These are phyloP conservation scores for Salix dunnii DNA, from an alignment of 345 rosid genomes.

Conservation along the genomic window DNA sequence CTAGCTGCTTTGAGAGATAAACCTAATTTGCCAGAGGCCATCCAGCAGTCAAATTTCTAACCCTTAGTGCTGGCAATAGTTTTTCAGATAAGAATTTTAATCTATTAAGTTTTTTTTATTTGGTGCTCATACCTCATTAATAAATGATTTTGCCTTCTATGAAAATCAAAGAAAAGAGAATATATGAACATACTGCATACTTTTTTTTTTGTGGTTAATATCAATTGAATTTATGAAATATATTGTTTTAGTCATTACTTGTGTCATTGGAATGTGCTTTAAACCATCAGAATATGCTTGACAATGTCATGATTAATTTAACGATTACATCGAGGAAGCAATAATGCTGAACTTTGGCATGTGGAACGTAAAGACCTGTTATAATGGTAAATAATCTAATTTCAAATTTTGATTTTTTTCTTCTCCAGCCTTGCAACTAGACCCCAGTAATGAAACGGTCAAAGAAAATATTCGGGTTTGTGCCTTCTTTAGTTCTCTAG, in stretches of 20 bases:
- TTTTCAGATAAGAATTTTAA: background rate
- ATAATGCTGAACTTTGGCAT: background rate
- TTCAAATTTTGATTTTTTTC: slow-evolving; percentile 8
- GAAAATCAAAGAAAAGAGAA: background rate
- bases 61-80: background rate
- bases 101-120: background rate
- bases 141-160: background rate
- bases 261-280: background rate
- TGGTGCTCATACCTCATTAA: background rate
- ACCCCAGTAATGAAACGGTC: slow-evolving; percentile 66
- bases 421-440: slow-evolving; percentile 68
- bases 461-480: slow-evolving; percentile 73
- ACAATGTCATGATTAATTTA: background rate
- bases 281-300: background rate
- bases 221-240: background rate
- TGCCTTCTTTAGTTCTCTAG: background rate
- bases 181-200: background rate
- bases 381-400: background rate
- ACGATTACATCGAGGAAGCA: background rate
- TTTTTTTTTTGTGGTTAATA: background rate
- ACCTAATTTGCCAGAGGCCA: background rate
- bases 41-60: background rate
- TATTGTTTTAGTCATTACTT: background rate
- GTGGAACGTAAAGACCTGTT: background rate
- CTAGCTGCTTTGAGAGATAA: background rate